A percentile compares a stretch with the other conserved stretches of the same genome.
phyloP scores from a whole-genome alignment of 1,284 basidiomycete species.

The Peniophora sp. region DNA sequence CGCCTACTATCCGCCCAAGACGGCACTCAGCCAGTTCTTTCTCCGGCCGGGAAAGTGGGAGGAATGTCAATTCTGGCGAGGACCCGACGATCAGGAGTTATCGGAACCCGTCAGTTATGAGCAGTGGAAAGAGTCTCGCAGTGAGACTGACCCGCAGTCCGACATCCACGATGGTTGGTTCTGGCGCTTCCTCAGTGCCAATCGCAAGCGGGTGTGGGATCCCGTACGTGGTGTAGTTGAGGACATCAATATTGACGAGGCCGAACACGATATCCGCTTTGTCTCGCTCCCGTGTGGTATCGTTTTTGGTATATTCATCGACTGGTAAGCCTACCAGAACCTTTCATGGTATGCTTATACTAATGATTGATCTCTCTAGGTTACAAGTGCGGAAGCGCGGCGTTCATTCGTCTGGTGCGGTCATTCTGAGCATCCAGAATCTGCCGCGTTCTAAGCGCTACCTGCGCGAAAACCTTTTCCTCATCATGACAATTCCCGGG shows the following conservation, averaged over 20 bases:
- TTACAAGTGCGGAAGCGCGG: not conserved
- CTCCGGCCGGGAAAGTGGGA: not conserved
- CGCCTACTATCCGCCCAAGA: not conserved
- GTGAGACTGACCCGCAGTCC: not conserved
- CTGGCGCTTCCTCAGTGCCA: not conserved
- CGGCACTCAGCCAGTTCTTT: not conserved
- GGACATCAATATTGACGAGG: not conserved
- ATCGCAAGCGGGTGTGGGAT: not conserved
- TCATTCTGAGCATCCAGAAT: not conserved
- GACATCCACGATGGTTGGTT: not conserved
- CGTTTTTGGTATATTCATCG: not conserved
- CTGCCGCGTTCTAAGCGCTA: not conserved
- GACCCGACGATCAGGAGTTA: not conserved
- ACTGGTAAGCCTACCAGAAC: not conserved
- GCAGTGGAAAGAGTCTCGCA: not conserved
- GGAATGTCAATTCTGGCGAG: not conserved
- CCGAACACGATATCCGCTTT: not conserved
- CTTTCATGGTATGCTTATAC: not conserved
- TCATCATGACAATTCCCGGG: not conserved
- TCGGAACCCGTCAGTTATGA: not conserved
- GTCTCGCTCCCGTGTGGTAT: not conserved
- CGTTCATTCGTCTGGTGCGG: not conserved
- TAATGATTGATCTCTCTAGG: no score
- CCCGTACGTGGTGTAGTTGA: not conserved
- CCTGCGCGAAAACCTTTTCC: not conserved